Percentiles rank a stretch among this genome's conserved stretches.
Conservation (phyloP, 2,329 filamentous ascomycete species). For the Pyricularia grisea region DNA sequence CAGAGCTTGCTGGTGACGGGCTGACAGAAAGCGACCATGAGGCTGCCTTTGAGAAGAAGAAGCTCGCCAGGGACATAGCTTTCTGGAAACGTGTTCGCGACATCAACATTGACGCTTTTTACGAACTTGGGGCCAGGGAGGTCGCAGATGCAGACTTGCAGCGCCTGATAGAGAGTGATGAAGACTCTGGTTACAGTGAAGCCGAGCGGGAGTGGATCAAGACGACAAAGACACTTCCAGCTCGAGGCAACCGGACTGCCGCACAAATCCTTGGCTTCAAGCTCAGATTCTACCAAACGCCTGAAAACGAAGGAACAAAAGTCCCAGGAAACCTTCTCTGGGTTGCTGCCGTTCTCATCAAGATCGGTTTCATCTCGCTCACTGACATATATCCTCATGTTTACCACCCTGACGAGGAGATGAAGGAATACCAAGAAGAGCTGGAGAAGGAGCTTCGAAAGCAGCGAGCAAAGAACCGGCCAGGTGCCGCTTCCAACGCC, state of each 20-base stretch:
- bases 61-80: slow-evolving; percentile 55
- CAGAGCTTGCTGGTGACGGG: slow-evolving; percentile 54
- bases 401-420: slow-evolving; percentile 73
- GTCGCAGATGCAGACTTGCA: slow-evolving; percentile 50
- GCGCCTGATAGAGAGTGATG: slow-evolving; percentile 28
- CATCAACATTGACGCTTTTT: slow-evolving; percentile 74
- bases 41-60: slow-evolving; percentile 46
- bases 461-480: slow-evolving; percentile 60
- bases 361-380: slow-evolving; percentile 92
- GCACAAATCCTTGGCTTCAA: slow-evolving; percentile 97
- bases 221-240: slow-evolving; percentile 71
- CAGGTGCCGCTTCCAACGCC: slow-evolving; percentile 70
- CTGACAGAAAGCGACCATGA: slow-evolving; percentile 66
- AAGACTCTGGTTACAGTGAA: slow-evolving; percentile 45
- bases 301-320: slow-evolving; percentile 54
- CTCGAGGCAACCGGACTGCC: slow-evolving; percentile 79
- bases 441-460: slow-evolving; percentile 70
- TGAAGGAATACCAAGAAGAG: slow-evolving; percentile 55
- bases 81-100: slow-evolving; percentile 81
- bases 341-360: slow-evolving; percentile 83
- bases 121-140: slow-evolving; percentile 70
- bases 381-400: slow-evolving; percentile 87
- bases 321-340: slow-evolving; percentile 91
- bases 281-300: slow-evolving; percentile 76
- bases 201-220: slow-evolving; percentile 67